phyloP scores from a whole-genome alignment of 2,329 filamentous ascomycete species.

The Botryotinia convoluta region DNA sequence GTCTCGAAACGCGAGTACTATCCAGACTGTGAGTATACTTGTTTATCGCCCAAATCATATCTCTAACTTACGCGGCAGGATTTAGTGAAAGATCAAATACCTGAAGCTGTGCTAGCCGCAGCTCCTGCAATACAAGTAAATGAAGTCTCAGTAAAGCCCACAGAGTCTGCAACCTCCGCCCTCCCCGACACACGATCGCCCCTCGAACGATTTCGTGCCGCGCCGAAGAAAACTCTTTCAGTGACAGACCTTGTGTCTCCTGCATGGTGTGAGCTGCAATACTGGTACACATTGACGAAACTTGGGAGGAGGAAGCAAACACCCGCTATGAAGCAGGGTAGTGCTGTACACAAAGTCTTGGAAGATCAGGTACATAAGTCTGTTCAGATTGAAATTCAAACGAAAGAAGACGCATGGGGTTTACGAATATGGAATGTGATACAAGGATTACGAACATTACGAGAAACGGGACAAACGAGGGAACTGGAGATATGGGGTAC shows the following conservation, averaged over 20 bases:
- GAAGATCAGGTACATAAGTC: constrained; percentile 83
- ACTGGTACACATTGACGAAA: constrained; percentile 79
- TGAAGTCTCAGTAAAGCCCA: constrained; percentile 3
- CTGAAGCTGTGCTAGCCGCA: not conserved
- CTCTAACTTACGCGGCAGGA: constrained; percentile 63
- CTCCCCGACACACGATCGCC: constrained; percentile 55
- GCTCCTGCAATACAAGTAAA: not conserved
- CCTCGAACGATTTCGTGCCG: constrained; percentile 73
- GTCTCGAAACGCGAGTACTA: constrained; percentile 41
- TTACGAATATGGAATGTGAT: constrained; percentile 88
- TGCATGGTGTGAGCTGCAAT: constrained; percentile 94
- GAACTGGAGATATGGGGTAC: constrained; percentile 84
- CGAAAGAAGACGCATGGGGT: constrained; percentile 78
- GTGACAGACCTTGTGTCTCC: constrained; percentile 87
- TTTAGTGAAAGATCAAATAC: constrained; percentile 52
- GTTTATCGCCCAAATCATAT: constrained; percentile 23
- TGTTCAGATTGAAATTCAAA: constrained; percentile 68
- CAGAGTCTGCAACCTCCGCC: constrained; percentile 11
- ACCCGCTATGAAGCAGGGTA: constrained; percentile 79
- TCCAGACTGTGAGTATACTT: constrained; percentile 50
- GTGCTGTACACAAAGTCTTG: constrained; percentile 73
- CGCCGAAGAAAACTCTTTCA: constrained; percentile 74
- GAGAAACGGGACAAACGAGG: constrained; percentile 68
- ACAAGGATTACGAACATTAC: constrained; percentile 73
- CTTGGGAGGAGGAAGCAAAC: constrained; percentile 75